Conservation (phyloP, 805 yeast genomes). For the Teunomyces kruisii region DNA sequence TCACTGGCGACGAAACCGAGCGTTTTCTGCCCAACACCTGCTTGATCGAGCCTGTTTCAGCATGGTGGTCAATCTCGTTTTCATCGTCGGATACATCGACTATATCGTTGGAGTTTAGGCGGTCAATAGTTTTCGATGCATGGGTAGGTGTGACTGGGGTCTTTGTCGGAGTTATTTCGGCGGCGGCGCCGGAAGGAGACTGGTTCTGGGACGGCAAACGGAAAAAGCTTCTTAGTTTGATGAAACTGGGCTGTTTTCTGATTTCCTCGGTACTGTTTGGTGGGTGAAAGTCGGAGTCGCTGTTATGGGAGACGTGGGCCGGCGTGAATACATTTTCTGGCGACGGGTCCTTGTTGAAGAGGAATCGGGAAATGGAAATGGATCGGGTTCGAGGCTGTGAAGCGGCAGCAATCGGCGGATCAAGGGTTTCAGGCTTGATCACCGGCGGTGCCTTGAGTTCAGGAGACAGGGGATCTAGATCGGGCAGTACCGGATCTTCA, state of each 20-base stretch:
- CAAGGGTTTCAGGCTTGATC: slow-evolving; percentile 8
- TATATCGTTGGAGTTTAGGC: neutral
- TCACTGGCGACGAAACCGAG: slow-evolving; percentile 10
- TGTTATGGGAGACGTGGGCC: neutral
- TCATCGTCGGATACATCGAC: neutral
- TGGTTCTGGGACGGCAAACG: slow-evolving; percentile 13
- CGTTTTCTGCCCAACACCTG: slow-evolving; percentile 9
- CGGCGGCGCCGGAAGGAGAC: neutral
- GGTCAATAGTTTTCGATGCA: neutral
- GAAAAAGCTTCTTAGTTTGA: slow-evolving; percentile 29
- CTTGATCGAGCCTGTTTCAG: neutral
- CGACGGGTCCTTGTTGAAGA: slow-evolving; percentile 22
- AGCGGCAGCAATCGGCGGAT: slow-evolving; percentile 6
- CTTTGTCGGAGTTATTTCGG: neutral
- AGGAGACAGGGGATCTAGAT: neutral
- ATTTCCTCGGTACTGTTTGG: slow-evolving; percentile 8
- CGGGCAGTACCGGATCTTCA: neutral
- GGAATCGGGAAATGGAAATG: slow-evolving; percentile 26
- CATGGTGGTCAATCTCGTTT: neutral
- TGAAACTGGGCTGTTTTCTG: slow-evolving; percentile 22
- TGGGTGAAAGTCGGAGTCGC: neutral
- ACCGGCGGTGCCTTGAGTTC: slow-evolving; percentile 11
- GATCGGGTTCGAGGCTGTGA: slow-evolving; percentile 17
- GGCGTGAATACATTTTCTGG: neutral
- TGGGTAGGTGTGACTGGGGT: neutral